phyloP scores from a whole-genome alignment of 2,329 filamentous ascomycete genomes.

The Aspergillus vadensis region DNA sequence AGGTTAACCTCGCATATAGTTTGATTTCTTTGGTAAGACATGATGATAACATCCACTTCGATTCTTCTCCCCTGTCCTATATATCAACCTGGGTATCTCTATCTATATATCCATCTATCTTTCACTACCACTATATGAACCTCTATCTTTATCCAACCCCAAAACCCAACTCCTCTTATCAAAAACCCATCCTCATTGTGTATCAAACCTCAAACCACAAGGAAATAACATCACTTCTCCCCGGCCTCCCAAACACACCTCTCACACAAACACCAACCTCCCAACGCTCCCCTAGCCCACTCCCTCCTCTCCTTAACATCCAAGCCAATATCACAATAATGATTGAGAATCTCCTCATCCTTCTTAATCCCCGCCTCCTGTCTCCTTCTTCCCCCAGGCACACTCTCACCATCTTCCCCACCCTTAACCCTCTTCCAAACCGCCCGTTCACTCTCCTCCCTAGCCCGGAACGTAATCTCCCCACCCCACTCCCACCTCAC shows the following conservation, averaged over 20 bases:
- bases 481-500: slow-evolving; percentile 88
- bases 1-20: no score
- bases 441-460: slow-evolving; percentile 37
- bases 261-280: slow-evolving; percentile 83
- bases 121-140: not conserved
- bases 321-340: slow-evolving; percentile 87
- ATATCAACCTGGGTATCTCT: not conserved
- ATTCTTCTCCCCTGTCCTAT: no score
- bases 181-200: no score
- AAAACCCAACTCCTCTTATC: no score
- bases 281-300: slow-evolving; percentile 84
- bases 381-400: slow-evolving; percentile 43
- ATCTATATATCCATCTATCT: not conserved
- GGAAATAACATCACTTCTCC: slow-evolving; percentile 4
- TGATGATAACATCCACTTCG: not conserved
- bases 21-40: no score
- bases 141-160: slow-evolving; percentile 14
- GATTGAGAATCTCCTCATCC: slow-evolving; percentile 85
- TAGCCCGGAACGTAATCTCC: slow-evolving; percentile 43
- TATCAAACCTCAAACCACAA: not conserved
- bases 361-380: slow-evolving; percentile 58
- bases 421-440: slow-evolving; percentile 30
- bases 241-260: slow-evolving; percentile 74
- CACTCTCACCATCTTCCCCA: slow-evolving; percentile 20
- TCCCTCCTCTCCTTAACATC: slow-evolving; percentile 79